Evolutionary conservation across 805 yeast genomes (phyloP), one percentile per base, ranked within the genome.

Genomic region (Suhomyces canberraensis): DNA sequence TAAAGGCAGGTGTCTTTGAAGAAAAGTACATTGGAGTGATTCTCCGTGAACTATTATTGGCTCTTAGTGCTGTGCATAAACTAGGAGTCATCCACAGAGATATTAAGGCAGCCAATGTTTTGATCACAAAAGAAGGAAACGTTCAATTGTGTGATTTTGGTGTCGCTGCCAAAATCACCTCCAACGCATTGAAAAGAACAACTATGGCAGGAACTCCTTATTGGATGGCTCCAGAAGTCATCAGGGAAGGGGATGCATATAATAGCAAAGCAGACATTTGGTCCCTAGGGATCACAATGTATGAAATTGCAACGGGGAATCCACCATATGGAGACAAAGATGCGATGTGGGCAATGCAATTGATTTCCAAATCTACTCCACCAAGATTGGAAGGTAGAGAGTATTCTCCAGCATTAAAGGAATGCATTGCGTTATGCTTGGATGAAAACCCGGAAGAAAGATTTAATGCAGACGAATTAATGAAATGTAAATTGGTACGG

Each of bases 221-320:
- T 56, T 93, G 98, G 98, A 93, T 93, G 98, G 97, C 98, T 0
- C 98, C 98, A 0, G 98, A 91, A 59, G 98, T 91, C 21, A 91
- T 91, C 26, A 75, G 86, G 64, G 97, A 91, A 59, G 95, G 95
- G 27, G 84, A 83, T 11, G 75, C 82, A 7, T 85, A 93, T 68
- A 95, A 86, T 58, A 76, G 82, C 29, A 90, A 83, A 61, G 98
- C 95, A 1, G 99, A 93, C 60, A 86, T 93, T 6, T 93, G 99
- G 99, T 90, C 98, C 0, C 60, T 91, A 32, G 99, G 99, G 11
- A 87, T 93, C 42, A 91, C 98, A 0, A 71, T 89, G 7, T 93
- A 81, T 62, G 99, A 93, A 60, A 82, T 91, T 46, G 95, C 95
- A 8, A 90, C 98, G 0, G 98, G 98, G 0, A 88, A 87, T 50